phyloP scores from a whole-genome alignment of 192 early-diverging fungal species.

The Coemansia guatemalensis region DNA sequence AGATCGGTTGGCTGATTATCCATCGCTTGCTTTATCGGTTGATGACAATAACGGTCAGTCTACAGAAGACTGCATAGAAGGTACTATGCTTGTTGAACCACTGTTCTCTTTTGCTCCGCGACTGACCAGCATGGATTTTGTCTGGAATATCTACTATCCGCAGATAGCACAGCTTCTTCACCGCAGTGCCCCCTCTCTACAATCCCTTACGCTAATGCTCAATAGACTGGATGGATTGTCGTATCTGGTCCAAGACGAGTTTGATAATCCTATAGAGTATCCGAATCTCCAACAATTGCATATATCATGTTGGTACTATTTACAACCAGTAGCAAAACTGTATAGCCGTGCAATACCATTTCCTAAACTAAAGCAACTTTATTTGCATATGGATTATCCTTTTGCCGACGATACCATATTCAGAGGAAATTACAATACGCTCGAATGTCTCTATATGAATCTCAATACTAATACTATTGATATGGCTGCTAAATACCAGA shows the following conservation, averaged over 20 bases:
- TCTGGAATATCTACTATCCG: conserved; percentile 13
- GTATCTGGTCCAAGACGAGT: not conserved
- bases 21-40: not conserved
- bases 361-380: conserved; percentile 10
- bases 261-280: not conserved
- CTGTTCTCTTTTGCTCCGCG: not conserved
- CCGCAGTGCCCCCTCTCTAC: not conserved
- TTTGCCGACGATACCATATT: conserved; percentile 29
- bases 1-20: not conserved
- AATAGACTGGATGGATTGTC: conserved; percentile 4
- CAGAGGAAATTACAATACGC: conserved; percentile 13
- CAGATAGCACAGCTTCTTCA: conserved; percentile 12
- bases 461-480: conserved; percentile 5
- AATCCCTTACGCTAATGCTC: conserved; percentile 4
- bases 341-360: conserved; percentile 1
- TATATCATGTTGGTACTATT: conserved; percentile 12
- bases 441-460: conserved; percentile 14
- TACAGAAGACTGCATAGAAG: not conserved
- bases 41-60: not conserved
- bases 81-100: not conserved
- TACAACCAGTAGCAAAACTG: not conserved
- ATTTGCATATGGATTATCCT: conserved; percentile 19
- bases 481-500: conserved; percentile 6
- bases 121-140: conserved; percentile 7
- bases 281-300: not conserved